Conservation (phyloP, 1,284 basidiomycete species). For the Marasmius oreades region DNA sequence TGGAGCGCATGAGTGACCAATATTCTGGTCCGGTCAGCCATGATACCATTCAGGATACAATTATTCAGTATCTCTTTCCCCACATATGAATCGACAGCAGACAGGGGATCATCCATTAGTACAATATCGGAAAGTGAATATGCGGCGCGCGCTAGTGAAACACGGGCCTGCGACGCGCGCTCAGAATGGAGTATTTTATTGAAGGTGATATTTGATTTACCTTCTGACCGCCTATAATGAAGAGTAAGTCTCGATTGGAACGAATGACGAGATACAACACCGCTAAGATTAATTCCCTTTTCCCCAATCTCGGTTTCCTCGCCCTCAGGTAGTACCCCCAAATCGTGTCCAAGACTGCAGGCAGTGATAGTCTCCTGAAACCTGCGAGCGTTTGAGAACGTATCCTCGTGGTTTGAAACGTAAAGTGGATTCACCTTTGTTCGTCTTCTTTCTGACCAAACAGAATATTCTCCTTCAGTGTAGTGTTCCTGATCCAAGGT, state of each 20-base stretch:
- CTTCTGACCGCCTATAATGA: constrained; percentile 50
- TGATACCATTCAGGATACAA: constrained; percentile 53
- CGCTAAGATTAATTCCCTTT: constrained; percentile 70
- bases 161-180: constrained; percentile 53
- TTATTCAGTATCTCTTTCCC: constrained; percentile 60
- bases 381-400: constrained; percentile 22
- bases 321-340: constrained; percentile 62
- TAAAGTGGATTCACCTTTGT: constrained; percentile 30
- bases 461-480: constrained; percentile 62
- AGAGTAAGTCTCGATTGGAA: background rate
- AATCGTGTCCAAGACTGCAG: constrained; percentile 63
- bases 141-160: constrained; percentile 77
- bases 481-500: constrained; percentile 79
- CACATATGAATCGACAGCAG: constrained; percentile 72
- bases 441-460: constrained; percentile 64
- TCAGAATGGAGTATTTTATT: constrained; percentile 27
- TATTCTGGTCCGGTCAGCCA: constrained; percentile 64
- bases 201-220: constrained; percentile 24
- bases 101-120: constrained; percentile 69
- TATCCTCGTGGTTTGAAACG: background rate
- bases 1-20: constrained; percentile 76
- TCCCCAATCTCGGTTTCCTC: constrained; percentile 83
- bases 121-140: constrained; percentile 76
- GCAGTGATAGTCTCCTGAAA: constrained; percentile 54
- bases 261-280: constrained; percentile 22